Evolutionary conservation across 2,329 filamentous ascomycete species (phyloP), one percentile per base, ranked within the genome.

Genomic region (Lasiodiplodia sp.): DNA sequence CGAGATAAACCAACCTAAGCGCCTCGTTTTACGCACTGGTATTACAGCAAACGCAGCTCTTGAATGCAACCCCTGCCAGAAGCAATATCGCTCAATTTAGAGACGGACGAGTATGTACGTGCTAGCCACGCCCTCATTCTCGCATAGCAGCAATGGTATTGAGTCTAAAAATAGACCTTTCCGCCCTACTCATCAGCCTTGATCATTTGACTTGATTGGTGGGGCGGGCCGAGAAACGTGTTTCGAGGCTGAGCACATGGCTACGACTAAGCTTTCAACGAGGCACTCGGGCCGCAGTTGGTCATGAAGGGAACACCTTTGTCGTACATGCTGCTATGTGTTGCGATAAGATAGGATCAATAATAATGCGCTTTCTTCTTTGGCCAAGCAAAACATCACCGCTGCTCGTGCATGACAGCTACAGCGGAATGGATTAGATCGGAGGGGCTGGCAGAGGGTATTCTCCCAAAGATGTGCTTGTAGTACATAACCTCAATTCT

Each of bases 221-320:
- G 31, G 28, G 25, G 4, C n/a, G 11, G 28, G n/a, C 12, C 23
- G 2, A 28, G 18, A 25, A 52, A 47, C 44, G 10, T 11, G 12
- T 25, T 51, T 38, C 52, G 47, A 64, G 58, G 57, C 57, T 34
- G 23, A 62, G n/a, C 28, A 7, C 12, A 18, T 44, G 16, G 40
- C 40, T 5, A 16, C 25, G 18, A 18, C 23, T 40, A 62, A 62
- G 23, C 57, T 62, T 31, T 3, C 47, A 25, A 31, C n/a, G 58
- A 63, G 25, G 3, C 40, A 18, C 4, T 14, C 16, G 16, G 10
- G 7, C 40, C 23, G 40, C 57, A 31, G 40, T 23, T 31, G 8
- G 23, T 11, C 57, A 62, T 21, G 37, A 25, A 37, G 37, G 21
- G 11, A 28, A 44, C 2, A n/a, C 16, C n/a, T 31, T 25, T 14